Conservation (phyloP, 2,329 filamentous ascomycete species). For the Xylaria multiplex region DNA sequence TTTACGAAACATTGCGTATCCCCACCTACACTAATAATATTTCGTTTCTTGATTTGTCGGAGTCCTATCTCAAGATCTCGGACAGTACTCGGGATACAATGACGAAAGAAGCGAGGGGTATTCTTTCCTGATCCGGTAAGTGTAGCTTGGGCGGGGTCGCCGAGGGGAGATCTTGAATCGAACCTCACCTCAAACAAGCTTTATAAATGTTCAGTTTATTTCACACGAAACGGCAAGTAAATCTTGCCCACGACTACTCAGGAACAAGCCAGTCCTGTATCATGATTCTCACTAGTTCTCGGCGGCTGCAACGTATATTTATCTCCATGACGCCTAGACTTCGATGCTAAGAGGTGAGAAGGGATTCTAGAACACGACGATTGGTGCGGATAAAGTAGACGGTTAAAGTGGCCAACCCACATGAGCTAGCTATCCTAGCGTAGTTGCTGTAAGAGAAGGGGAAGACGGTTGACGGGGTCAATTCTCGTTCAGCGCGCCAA, state of each 20-base stretch:
- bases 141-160: slow-evolving; percentile 4
- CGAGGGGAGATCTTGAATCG: no score
- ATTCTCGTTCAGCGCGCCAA: slow-evolving; percentile 11
- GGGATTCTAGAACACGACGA: slow-evolving; percentile 19
- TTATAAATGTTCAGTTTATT: not conserved
- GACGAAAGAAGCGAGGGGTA: slow-evolving; percentile 15
- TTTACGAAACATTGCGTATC: not conserved
- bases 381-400: slow-evolving; percentile 36
- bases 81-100: not conserved
- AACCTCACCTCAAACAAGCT: not conserved
- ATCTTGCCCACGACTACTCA: no score
- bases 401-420: slow-evolving; percentile 32
- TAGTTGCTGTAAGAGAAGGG: no score
- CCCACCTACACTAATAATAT: not conserved
- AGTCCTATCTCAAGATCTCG: no score
- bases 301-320: not conserved
- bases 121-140: slow-evolving; percentile 26
- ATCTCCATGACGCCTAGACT: slow-evolving; percentile 1
- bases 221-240: not conserved
- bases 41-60: no score
- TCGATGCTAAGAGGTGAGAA: not conserved
- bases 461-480: not conserved
- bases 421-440: slow-evolving; percentile 7
- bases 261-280: not conserved
- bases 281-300: slow-evolving; percentile 3